Percentiles rank a stretch among this genome's conserved stretches.
These are phyloP conservation scores for Canavalia ensiformis DNA, from an alignment of 306 rosid genomes.

Conservation along the genomic window DNA sequence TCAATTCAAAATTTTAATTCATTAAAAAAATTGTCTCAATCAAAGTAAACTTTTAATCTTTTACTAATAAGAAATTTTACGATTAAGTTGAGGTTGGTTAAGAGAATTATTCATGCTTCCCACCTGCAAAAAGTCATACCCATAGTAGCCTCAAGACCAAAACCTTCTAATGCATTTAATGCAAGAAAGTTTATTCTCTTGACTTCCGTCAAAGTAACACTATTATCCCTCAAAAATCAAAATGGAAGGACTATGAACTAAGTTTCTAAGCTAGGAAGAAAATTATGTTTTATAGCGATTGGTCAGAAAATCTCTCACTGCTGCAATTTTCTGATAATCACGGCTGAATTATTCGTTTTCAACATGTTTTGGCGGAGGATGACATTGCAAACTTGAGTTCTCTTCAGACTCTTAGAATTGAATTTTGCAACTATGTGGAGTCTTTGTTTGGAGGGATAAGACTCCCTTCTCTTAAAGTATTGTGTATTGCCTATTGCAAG, in stretches of 20 bases:
- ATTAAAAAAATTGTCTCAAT: too few relatives aligned
- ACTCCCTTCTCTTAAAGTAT: slow-evolving; percentile 10
- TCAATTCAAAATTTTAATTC: too few relatives aligned
- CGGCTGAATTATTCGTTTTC: slow-evolving; percentile 40
- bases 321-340: background rate
- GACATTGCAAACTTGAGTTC: slow-evolving; percentile 39
- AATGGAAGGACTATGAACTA: background rate
- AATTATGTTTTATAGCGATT: background rate
- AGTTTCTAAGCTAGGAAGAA: too few relatives aligned
- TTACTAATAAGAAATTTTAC: too few relatives aligned
- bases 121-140: too few relatives aligned
- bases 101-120: too few relatives aligned
- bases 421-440: slow-evolving; percentile 22
- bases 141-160: too few relatives aligned
- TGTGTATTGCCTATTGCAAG: background rate
- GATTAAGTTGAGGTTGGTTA: too few relatives aligned
- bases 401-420: slow-evolving; percentile 19
- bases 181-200: background rate
- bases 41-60: too few relatives aligned
- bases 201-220: background rate
- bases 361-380: slow-evolving; percentile 12
- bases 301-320: background rate
- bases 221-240: background rate
- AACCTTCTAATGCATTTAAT: too few relatives aligned
- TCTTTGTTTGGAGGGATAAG: slow-evolving; percentile 15